Percentiles rank a stretch among this genome's conserved stretches.
phyloP scores from a whole-genome alignment of 2,329 filamentous ascomycete species.

The Ramularia endophylla region DNA sequence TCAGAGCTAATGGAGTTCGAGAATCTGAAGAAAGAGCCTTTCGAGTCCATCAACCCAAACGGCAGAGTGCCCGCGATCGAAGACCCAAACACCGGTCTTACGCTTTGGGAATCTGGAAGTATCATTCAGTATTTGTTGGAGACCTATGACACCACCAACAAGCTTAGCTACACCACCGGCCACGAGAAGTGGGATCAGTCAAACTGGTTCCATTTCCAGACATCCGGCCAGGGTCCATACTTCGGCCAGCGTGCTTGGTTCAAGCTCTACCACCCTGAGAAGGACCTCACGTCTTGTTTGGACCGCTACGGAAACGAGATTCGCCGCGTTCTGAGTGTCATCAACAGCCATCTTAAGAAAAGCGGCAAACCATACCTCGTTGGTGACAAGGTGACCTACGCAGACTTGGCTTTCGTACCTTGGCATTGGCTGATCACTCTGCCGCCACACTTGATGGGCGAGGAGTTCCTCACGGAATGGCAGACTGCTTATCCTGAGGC shows the following conservation, averaged over 20 bases:
- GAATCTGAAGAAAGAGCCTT: slow-evolving; percentile 37
- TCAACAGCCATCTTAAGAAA: slow-evolving; percentile 36
- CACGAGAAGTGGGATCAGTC: slow-evolving; percentile 21
- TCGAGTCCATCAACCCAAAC: slow-evolving; percentile 37
- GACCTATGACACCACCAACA: slow-evolving; percentile 26
- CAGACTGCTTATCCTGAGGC: slow-evolving; percentile 24
- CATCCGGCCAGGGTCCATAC: slow-evolving; percentile 32
- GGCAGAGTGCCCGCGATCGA: slow-evolving; percentile 41
- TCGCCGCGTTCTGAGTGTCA: slow-evolving; percentile 39
- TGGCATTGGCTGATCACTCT: slow-evolving; percentile 31
- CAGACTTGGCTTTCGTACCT: slow-evolving; percentile 36
- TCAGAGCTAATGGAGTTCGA: slow-evolving; percentile 32
- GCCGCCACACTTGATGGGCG: slow-evolving; percentile 24
- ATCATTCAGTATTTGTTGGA: slow-evolving; percentile 26
- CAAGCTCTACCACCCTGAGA: slow-evolving; percentile 36
- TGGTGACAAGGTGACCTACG: slow-evolving; percentile 38
- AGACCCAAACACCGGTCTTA: slow-evolving; percentile 42
- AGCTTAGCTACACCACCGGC: slow-evolving; percentile 19
- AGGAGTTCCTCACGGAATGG: slow-evolving; percentile 22
- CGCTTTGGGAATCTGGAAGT: slow-evolving; percentile 32
- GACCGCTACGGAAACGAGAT: slow-evolving; percentile 42
- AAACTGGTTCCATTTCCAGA: slow-evolving; percentile 30
- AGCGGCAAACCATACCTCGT: slow-evolving; percentile 34
- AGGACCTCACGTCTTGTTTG: slow-evolving; percentile 33
- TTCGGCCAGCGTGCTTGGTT: slow-evolving; percentile 43